These are phyloP conservation scores for Tetrapisispora namnaoensis DNA, from an alignment of 805 yeast species.

Conservation along the genomic window DNA sequence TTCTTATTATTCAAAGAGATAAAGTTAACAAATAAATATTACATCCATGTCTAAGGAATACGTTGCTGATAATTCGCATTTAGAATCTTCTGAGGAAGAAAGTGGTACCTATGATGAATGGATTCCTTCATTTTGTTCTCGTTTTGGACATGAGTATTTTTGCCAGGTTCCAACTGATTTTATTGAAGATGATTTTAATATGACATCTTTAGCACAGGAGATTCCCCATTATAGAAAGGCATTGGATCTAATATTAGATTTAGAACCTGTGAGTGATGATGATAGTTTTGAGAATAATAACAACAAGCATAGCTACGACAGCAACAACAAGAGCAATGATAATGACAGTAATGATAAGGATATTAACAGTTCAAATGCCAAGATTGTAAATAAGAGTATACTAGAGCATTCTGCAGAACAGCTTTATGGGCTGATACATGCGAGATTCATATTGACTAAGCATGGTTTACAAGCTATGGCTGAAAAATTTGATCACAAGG, in stretches of 20 bases:
- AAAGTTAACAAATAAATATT: neutral
- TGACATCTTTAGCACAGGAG: conserved; percentile 76
- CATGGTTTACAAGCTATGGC: conserved; percentile 88
- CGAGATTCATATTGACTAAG: conserved; percentile 78
- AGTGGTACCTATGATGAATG: conserved; percentile 47
- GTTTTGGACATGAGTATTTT: conserved; percentile 80
- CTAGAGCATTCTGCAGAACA: conserved; percentile 87
- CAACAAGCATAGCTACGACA: conserved; percentile 6
- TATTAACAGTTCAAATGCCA: conserved; percentile 24
- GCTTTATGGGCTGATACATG: conserved; percentile 88
- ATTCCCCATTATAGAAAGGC: conserved; percentile 92
- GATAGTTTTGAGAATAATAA: conserved; percentile 16
- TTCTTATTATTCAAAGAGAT: neutral
- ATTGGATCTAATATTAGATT: conserved; percentile 78
- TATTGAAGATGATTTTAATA: conserved; percentile 92
- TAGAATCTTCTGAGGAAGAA: conserved; percentile 19
- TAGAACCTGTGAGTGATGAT: conserved; percentile 44
- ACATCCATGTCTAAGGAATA: conserved; percentile 9
- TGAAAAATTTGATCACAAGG: conserved; percentile 80
- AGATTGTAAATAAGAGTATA: conserved; percentile 44
- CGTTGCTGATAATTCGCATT: conserved; percentile 15
- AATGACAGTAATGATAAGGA: conserved; percentile 7
- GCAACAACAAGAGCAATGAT: neutral
- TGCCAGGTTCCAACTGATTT: conserved; percentile 88
- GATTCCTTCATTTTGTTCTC: conserved; percentile 71